Evolutionary conservation across 139 green algal genomes (phyloP), one percentile per base, ranked within the genome.

Genomic region (Tetraselmis chui): DNA sequence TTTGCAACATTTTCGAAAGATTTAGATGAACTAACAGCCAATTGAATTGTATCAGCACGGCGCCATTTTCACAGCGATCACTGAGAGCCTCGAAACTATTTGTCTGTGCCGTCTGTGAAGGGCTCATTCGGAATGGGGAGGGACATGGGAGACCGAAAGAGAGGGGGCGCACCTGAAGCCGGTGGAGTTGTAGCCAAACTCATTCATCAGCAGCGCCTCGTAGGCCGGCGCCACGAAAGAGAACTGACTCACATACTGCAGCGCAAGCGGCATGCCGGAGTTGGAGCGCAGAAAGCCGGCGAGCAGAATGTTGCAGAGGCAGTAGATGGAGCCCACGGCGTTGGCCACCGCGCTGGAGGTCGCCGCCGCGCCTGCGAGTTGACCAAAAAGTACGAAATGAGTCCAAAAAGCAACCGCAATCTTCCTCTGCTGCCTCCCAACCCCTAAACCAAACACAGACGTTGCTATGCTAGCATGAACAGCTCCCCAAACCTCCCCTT

Each of bases 171-270:
- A 92, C 28, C 84, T 76, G 85, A 87, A 93, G 2, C 85, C 84
- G 0, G 30, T 79, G 24, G 87, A 85, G 18, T 87, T 89, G 26
- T 90, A 86, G 59, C 45, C 45, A 45, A 93, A 93, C 84, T 95
- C 91, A 59, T 90, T 92, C 59, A 91, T 86, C 22, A 92, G 76
- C 32, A 96, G 79, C 23, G 90, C 88, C 78, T 96, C 91, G 81
- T 91, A 94, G 0, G 87, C 91, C 45, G 28, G 28, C 28, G n/a
- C 5, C 27, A 89, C 83, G 76, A 89, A 91, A 1, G 83, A 88
- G 26, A 90, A 78, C 28, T 81, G 32, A 0, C 87, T 82, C 79
- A 86, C 59, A 80, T 77, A 85, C 18, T 80, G 80, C 28, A 91
- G 76, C 29, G 85, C n/a, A 23, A 24, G 31, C 2, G 86, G 86